phyloP scores from a whole-genome alignment of 306 rosid genomes.

The Gastrolobium villosum region DNA sequence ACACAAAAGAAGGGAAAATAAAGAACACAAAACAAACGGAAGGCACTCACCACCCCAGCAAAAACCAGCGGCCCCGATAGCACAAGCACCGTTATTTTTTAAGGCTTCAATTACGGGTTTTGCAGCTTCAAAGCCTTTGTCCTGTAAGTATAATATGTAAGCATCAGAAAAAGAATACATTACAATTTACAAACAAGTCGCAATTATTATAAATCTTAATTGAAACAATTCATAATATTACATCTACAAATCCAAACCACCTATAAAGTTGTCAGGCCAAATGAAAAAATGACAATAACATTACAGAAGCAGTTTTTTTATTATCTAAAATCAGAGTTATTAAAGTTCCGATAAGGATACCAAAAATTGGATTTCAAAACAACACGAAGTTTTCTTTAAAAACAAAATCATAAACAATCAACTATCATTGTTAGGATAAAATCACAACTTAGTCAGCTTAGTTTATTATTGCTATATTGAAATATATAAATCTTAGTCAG shows the following conservation, averaged over 20 bases:
- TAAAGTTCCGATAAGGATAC: background rate
- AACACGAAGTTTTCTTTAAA: too few species aligned
- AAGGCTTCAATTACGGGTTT: conserved; percentile 64
- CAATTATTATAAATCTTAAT: background rate
- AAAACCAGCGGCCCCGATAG: conserved; percentile 75
- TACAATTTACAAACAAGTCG: conserved; percentile 5
- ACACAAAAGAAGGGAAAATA: background rate
- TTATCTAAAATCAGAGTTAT: background rate
- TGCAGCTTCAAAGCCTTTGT: conserved; percentile 61
- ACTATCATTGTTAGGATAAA: too few species aligned
- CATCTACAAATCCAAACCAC: background rate
- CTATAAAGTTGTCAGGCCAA: background rate
- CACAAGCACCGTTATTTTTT: conserved; percentile 56
- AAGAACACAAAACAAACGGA: background rate
- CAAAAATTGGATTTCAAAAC: conserved; percentile 16
- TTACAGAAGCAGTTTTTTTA: background rate
- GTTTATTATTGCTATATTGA: too few species aligned
- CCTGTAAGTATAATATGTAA: conserved; percentile 49
- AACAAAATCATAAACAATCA: too few species aligned
- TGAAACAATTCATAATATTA: background rate
- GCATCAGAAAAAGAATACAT: conserved; percentile 10
- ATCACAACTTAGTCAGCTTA: too few species aligned
- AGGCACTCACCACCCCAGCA: conserved; percentile 86
- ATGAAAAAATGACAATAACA: background rate
- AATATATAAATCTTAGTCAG: too few species aligned